Conservation (phyloP, 2,329 filamentous ascomycete genomes). For the Calonectria crousiana region DNA sequence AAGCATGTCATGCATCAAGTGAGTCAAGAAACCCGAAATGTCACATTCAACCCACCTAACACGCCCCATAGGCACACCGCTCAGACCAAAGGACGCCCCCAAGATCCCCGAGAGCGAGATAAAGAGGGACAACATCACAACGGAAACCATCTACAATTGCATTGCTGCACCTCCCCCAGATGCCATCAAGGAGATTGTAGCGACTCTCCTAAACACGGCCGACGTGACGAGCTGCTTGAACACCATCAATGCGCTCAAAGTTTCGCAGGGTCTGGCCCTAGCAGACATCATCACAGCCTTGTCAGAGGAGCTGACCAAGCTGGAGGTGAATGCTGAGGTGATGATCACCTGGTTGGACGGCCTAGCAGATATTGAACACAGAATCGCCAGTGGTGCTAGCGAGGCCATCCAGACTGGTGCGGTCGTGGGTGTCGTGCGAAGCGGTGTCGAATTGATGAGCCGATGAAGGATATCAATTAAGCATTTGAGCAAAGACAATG, state of each 20-base stretch:
- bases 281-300: slow-evolving; percentile 93
- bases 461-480: slow-evolving; percentile 34
- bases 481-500: background rate
- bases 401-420: slow-evolving; percentile 94
- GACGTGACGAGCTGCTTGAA: slow-evolving; percentile 92
- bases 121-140: slow-evolving; percentile 83
- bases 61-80: slow-evolving; percentile 69
- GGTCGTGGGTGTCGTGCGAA: slow-evolving; percentile 88
- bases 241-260: slow-evolving; percentile 90
- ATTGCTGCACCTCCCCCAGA: slow-evolving; percentile 94
- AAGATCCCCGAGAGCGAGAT: slow-evolving; percentile 74
- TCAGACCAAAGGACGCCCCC: slow-evolving; percentile 70
- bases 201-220: slow-evolving; percentile 83
- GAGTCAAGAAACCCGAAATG: slow-evolving; percentile 47
- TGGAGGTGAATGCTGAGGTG: slow-evolving; percentile 88
- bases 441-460: slow-evolving; percentile 80
- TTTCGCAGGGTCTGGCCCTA: slow-evolving; percentile 85
- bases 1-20: slow-evolving; percentile 96
- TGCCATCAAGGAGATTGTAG: slow-evolving; percentile 86
- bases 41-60: slow-evolving; percentile 19
- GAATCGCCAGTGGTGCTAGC: slow-evolving; percentile 87
- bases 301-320: slow-evolving; percentile 82
- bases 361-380: slow-evolving; percentile 91
- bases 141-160: slow-evolving; percentile 95
- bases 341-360: slow-evolving; percentile 94